Base-by-base conservation (phyloP, 2,329 filamentous ascomycete genomes). In the Curvularia spicifera region DNA sequence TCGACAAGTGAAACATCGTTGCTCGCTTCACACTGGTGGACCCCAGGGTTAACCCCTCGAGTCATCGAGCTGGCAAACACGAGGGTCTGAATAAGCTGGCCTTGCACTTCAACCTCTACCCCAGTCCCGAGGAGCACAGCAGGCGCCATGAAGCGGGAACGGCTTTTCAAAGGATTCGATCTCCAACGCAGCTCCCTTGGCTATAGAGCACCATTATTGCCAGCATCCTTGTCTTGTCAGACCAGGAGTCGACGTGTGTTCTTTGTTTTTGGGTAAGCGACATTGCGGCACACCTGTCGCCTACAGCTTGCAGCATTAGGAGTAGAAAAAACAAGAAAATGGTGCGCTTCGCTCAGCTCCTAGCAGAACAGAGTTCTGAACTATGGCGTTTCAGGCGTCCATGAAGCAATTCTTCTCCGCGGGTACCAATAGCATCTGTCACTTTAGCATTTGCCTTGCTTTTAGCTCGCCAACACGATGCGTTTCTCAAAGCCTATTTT, bases 311-410 rank as follows among this genome's bases (percentile, higher is more conserved):
- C 55, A 54, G 42, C 29, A 43, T 33, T 48, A 37, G 26, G 42
- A 42, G 35, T 31, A 52, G 33, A 42, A 57, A 51, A 26, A 42
- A 53, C 44, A 54, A 57, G 43, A 48, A 61, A 39, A 39, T 24
- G 12, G 37, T 40, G 24, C 39, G 8, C 45, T 37, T 22, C 22
- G 26, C 40, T 15, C 37, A 54, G 50, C 39, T 37, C 48, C 56
- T 42, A 55, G 50, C 47, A 24, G 37, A 55, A 57, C 53, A 60
- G 40, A 55, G 53, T 63, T 63, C 48, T 46, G 35, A 28, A 10
- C 57, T 54, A 60, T 42, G n/a, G 44, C 40, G 53, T 56, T 57
- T 60, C 52, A 57, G 46, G 28, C 51, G 10, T 24, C 29, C 31
- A 40, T 40, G 50, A 50, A 49, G 56, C 51, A 57, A 31, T 31